Conservation (phyloP, 345 rosid genomes). For the Camelina sativa region DNA sequence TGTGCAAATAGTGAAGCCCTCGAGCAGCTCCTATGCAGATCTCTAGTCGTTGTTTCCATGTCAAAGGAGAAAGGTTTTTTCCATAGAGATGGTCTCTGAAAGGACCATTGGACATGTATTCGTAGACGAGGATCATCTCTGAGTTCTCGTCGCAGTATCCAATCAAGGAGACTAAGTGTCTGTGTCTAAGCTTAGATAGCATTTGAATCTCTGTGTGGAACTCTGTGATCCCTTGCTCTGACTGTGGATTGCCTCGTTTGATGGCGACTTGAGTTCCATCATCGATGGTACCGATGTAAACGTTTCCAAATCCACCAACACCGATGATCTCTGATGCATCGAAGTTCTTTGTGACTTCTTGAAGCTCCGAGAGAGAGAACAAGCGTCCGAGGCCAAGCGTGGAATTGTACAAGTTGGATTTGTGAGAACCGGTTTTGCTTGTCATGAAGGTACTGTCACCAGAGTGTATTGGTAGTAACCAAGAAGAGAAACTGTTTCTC, state of each 20-base stretch:
- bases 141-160: slow-evolving; percentile 77
- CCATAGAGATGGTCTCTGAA: slow-evolving; percentile 78
- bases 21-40: slow-evolving; percentile 77
- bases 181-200: slow-evolving; percentile 80
- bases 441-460: slow-evolving; percentile 63
- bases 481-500: slow-evolving; percentile 80
- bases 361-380: slow-evolving; percentile 68
- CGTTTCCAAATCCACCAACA: slow-evolving; percentile 83
- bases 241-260: slow-evolving; percentile 81
- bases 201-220: slow-evolving; percentile 83
- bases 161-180: slow-evolving; percentile 79
- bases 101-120: slow-evolving; percentile 82
- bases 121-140: slow-evolving; percentile 84
- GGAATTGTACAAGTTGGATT: slow-evolving; percentile 49
- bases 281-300: slow-evolving; percentile 63
- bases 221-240: slow-evolving; percentile 84
- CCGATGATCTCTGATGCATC: slow-evolving; percentile 65
- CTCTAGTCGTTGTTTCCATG: slow-evolving; percentile 80
- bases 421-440: slow-evolving; percentile 61
- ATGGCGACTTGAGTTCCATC: slow-evolving; percentile 75
- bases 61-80: slow-evolving; percentile 50
- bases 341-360: slow-evolving; percentile 72
- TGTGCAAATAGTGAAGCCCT: slow-evolving; percentile 78
- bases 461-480: slow-evolving; percentile 73
- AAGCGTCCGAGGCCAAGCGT: slow-evolving; percentile 66